phyloP scores from a whole-genome alignment of 352 stramenopile species.

The Thalassiosira pacifica region DNA sequence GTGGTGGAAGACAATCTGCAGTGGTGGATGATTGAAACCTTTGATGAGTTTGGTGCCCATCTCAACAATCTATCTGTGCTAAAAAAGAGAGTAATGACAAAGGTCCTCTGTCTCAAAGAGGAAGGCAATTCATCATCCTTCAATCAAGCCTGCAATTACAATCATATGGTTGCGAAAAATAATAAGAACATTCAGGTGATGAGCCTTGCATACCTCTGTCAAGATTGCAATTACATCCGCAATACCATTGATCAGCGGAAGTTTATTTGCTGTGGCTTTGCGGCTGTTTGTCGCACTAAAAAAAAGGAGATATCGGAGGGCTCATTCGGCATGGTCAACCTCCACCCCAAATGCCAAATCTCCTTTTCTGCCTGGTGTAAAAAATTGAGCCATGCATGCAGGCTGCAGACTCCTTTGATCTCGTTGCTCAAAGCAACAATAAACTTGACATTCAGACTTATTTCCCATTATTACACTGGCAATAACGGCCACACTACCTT shows the following conservation, averaged over 20 bases:
- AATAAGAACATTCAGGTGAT: conserved; percentile 5
- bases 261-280: conserved; percentile 23
- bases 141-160: conserved; percentile 26
- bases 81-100: neutral
- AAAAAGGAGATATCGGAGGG: conserved; percentile 16
- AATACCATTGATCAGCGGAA: conserved; percentile 40
- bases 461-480: neutral
- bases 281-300: conserved; percentile 17
- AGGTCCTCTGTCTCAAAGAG: conserved; percentile 40
- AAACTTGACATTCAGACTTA: conserved; percentile 13
- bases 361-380: conserved; percentile 41
- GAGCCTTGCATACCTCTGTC: neutral
- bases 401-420: conserved; percentile 21
- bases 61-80: conserved; percentile 1
- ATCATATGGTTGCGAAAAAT: conserved; percentile 22
- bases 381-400: conserved; percentile 29
- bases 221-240: neutral
- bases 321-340: conserved; percentile 17
- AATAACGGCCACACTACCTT: conserved; percentile 26
- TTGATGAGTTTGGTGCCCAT: conserved; percentile 46
- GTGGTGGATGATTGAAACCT: conserved; percentile 36
- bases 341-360: conserved; percentile 14
- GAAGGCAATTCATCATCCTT: conserved; percentile 16
- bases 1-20: conserved; percentile 36
- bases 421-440: conserved; percentile 6